Conservation (phyloP, 352 stramenopile genomes). For the Globisporangium takayamanum region DNA sequence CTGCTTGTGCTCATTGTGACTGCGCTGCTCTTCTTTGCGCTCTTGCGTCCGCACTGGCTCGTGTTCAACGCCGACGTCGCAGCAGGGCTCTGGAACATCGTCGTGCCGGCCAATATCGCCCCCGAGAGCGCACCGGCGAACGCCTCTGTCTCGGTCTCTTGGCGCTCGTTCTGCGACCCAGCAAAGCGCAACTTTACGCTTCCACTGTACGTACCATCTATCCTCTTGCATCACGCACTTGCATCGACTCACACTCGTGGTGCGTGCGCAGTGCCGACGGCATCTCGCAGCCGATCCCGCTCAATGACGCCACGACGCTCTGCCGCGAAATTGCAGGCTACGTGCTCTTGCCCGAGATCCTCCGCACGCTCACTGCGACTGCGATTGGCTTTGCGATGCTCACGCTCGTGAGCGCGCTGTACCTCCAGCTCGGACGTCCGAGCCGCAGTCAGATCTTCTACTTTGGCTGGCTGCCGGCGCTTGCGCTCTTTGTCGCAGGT, state of each 20-base stretch:
- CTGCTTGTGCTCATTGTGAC: slow-evolving; percentile 51
- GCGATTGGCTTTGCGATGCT: slow-evolving; percentile 38
- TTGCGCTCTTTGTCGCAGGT: slow-evolving; percentile 46
- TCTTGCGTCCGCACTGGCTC: slow-evolving; percentile 63
- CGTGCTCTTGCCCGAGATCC: slow-evolving; percentile 22
- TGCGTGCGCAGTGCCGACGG: slow-evolving; percentile 3
- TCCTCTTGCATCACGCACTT: background rate
- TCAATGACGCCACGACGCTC: slow-evolving; percentile 19
- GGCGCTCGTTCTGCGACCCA: slow-evolving; percentile 44
- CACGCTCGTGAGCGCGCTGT: slow-evolving; percentile 40
- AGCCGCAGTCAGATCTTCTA: slow-evolving; percentile 52
- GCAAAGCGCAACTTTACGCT: slow-evolving; percentile 20
- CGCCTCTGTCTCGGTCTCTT: slow-evolving; percentile 31
- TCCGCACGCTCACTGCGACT: slow-evolving; percentile 39
- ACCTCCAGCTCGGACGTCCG: slow-evolving; percentile 62
- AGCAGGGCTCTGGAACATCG: slow-evolving; percentile 55
- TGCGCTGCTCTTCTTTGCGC: slow-evolving; percentile 50
- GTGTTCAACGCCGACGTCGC: slow-evolving; percentile 31
- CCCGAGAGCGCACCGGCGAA: slow-evolving; percentile 21
- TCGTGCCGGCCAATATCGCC: slow-evolving; percentile 17
- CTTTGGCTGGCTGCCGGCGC: slow-evolving; percentile 44
- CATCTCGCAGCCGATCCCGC: slow-evolving; percentile 12
- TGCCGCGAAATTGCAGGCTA: slow-evolving; percentile 26
- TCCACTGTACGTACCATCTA: slow-evolving; percentile 12
- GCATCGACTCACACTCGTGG: slow-evolving; percentile 1